Percentiles rank a stretch among this genome's conserved stretches.
Conservation (phyloP, 2,329 filamentous ascomycete genomes). For the Neocucurbitaria cava region DNA sequence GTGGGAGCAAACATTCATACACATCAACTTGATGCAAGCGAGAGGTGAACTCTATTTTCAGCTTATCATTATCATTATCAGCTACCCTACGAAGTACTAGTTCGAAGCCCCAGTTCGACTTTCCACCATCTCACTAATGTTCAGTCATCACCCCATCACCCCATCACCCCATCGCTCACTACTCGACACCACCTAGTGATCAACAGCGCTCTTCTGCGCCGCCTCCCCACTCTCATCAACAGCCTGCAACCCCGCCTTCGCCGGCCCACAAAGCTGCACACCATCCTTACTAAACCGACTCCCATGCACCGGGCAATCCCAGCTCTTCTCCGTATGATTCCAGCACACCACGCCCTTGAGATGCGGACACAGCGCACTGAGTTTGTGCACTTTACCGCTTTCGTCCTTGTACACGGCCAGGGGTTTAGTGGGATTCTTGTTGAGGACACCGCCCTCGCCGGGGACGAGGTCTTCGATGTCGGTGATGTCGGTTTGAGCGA, state of each 20-base stretch:
- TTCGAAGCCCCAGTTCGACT: no score
- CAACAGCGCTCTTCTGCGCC: slow-evolving; percentile 26
- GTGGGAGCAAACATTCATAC: no score
- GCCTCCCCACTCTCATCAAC: slow-evolving; percentile 35
- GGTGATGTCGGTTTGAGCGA: slow-evolving; percentile 60
- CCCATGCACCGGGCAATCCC: slow-evolving; percentile 60
- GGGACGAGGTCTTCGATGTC: slow-evolving; percentile 63
- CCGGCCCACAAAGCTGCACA: slow-evolving; percentile 50
- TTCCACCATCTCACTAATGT: no score
- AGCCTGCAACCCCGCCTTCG: slow-evolving; percentile 47
- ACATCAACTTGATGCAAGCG: no score
- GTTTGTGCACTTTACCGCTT: slow-evolving; percentile 57
- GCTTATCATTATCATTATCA: no score
- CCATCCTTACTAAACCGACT: slow-evolving; percentile 54
- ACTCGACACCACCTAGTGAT: neutral
- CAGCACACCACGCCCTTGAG: slow-evolving; percentile 64
- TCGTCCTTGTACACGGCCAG: slow-evolving; percentile 65
- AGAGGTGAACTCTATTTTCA: no score
- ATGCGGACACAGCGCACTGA: slow-evolving; percentile 64
- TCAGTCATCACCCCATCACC: neutral
- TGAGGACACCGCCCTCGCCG: slow-evolving; percentile 61
- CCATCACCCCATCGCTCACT: neutral
- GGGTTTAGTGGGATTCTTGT: slow-evolving; percentile 55
- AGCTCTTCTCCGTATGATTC: slow-evolving; percentile 53
- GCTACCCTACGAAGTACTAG: no score